phyloP scores from a whole-genome alignment of 140 eudicot genomes.

The Anethum foeniculum region DNA sequence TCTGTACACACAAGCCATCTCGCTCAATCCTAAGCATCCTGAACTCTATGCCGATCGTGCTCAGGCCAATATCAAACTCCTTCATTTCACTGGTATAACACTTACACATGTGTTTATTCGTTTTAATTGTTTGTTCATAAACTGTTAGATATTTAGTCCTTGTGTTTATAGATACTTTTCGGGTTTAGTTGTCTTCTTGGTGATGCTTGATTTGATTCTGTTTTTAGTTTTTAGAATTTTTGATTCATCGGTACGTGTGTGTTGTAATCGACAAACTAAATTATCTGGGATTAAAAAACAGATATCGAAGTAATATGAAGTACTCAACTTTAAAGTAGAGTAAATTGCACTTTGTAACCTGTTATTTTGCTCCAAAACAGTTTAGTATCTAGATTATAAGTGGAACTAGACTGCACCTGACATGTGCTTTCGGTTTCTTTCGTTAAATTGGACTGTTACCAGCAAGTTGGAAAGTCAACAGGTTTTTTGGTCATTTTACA shows the following conservation, averaged over 20 bases:
- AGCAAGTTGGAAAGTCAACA: too few relatives aligned
- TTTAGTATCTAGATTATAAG: too few relatives aligned
- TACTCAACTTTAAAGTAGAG: too few relatives aligned
- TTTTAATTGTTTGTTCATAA: too few relatives aligned
- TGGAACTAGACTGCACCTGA: too few relatives aligned
- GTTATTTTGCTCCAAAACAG: too few relatives aligned
- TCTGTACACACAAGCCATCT: constrained; percentile 78
- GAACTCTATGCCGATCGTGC: constrained; percentile 81
- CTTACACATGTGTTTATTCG: too few relatives aligned
- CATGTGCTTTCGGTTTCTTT: too few relatives aligned
- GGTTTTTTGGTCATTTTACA: too few relatives aligned
- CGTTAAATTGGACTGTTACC: too few relatives aligned
- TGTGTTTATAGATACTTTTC: background rate
- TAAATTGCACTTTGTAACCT: too few relatives aligned
- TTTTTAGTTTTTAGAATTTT: background rate
- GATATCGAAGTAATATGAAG: background rate
- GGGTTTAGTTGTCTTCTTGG: background rate
- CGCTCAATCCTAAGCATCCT: constrained; percentile 45
- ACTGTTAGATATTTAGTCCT: too few relatives aligned
- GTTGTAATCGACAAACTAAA: background rate
- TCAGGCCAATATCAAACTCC: constrained; percentile 83
- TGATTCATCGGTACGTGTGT: background rate
- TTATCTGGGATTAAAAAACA: background rate
- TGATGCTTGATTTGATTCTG: background rate
- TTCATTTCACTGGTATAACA: constrained; percentile 53